Evolutionary conservation across 2,329 filamentous ascomycete species (phyloP), one percentile per base, ranked within the genome.

Genomic region (Chrysoporthe deuterocubensis): DNA sequence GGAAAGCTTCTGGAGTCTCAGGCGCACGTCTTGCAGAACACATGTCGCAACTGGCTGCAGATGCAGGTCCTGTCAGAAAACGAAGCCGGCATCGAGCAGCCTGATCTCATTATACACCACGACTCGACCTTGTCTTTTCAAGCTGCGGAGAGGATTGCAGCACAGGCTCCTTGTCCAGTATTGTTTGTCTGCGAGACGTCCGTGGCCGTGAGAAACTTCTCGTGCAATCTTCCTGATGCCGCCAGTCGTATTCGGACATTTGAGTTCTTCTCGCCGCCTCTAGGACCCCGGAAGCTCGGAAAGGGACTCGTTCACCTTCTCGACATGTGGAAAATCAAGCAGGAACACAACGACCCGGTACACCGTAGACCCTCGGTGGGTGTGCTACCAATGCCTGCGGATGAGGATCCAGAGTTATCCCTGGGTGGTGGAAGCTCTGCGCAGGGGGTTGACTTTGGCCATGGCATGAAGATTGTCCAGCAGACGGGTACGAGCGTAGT

Each of bases 191-290:
- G 78, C 59, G 71, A 66, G n/a, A 76, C 77, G 63, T 73, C 75
- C 1, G 62, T 76, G 4, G 72, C 72, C 11, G 78, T 76, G 1
- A 75, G 77, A 67, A 62, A 74, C 54, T 34, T 69, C 59, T 67
- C 65, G 32, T 46, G 40, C 48, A 67, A 67, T 13, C 57, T 67
- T 1, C 64, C 73, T 48, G 66, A 74, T 50, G 67, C 71, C n/a
- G 63, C 69, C 32, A 67, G 69, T 69, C 37, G 71, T 46, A 66
- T 67, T 18, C 73, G 72, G 1, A 69, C 79, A 16, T 74, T 78
- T 11, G 79, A 80, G 60, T 80, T 78, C 56, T 75, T 79, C 21
- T 79, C 78, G 1, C 79, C 79, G 60, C 79, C 79, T 75, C 78
- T 78, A 4, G 79, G 79, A 0, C 78, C 79, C 6, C 77, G 77